Conservation (phyloP, 1,284 basidiomycete genomes). For the Caloboletus firmus region DNA sequence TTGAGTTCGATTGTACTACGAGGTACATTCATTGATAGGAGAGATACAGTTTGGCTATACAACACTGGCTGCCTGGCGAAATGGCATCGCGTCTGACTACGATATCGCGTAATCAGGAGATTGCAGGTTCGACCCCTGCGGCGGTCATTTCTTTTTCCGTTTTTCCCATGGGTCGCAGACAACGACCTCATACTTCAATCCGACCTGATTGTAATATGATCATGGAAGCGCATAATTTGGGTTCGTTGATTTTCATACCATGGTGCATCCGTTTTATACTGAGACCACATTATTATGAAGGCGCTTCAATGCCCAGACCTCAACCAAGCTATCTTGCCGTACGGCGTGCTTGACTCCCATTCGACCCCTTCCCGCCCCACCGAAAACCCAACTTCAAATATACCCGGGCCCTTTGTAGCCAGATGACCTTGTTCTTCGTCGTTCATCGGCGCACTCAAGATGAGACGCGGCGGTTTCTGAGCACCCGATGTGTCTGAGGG, state of each 20-base stretch:
- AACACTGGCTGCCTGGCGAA: conserved; percentile 48
- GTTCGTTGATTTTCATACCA: too few relatives aligned
- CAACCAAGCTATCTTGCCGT: conserved; percentile 46
- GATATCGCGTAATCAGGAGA: conserved; percentile 57
- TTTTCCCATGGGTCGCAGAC: not conserved
- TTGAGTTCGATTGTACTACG: not conserved
- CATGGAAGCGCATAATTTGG: not conserved
- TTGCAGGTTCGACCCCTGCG: conserved; percentile 58
- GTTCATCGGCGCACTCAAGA: conserved; percentile 39
- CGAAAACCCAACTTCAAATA: conserved; percentile 52
- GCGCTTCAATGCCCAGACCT: conserved; percentile 2
- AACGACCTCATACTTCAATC: not conserved
- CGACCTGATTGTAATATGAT: not conserved
- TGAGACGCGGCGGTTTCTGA: conserved; percentile 32
- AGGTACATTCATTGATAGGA: not conserved
- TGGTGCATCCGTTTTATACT: not conserved
- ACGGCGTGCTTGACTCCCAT: conserved; percentile 41
- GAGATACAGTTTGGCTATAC: fast-evolving
- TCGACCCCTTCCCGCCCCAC: conserved; percentile 34
- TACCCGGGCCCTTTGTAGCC: conserved; percentile 35
- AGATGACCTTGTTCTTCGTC: conserved; percentile 41
- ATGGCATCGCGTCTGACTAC: conserved; percentile 70
- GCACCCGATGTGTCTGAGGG: not conserved
- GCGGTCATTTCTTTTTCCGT: conserved; percentile 15
- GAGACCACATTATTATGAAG: not conserved